Conservation (phyloP, 2,329 filamentous ascomycete genomes). For the Cryoendolithus antarcticus region DNA sequence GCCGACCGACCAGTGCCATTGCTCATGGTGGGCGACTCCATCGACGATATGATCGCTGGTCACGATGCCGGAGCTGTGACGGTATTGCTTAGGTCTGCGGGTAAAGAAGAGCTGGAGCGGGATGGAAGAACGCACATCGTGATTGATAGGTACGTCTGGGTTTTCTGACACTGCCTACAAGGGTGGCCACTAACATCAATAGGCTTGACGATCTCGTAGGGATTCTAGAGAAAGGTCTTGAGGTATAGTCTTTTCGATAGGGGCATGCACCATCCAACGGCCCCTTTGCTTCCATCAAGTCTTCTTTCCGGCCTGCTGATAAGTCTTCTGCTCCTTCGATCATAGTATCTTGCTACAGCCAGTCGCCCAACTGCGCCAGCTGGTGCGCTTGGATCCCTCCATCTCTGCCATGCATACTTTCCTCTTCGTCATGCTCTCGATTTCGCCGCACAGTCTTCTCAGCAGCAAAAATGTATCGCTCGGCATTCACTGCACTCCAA, state of each 20-base stretch:
- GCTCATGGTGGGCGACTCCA: constrained; percentile 49
- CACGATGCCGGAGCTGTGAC: constrained; percentile 74
- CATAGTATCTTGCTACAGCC: not conserved
- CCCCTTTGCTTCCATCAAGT: no score
- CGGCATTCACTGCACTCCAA: constrained; percentile 4
- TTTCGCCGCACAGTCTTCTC: not conserved
- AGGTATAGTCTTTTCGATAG: no score
- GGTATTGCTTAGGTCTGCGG: constrained; percentile 51
- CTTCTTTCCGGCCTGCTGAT: no score
- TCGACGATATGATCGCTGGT: constrained; percentile 89
- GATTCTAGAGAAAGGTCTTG: constrained; percentile 14
- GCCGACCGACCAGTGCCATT: constrained; percentile 20
- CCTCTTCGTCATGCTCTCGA: not conserved
- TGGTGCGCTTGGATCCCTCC: constrained; percentile 2
- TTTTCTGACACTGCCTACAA: not conserved
- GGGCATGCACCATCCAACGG: no score
- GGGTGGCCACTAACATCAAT: not conserved
- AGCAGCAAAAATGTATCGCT: not conserved
- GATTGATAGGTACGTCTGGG: constrained; percentile 9
- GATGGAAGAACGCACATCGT: constrained; percentile 23
- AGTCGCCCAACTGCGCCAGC: constrained; percentile 4
- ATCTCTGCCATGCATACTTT: not conserved
- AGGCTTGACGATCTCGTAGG: constrained; percentile 22
- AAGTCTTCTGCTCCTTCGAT: no score
- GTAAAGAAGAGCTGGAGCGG: constrained; percentile 23